Conservation (phyloP, 352 stramenopile genomes). For the Aphanomyces stellatus region DNA sequence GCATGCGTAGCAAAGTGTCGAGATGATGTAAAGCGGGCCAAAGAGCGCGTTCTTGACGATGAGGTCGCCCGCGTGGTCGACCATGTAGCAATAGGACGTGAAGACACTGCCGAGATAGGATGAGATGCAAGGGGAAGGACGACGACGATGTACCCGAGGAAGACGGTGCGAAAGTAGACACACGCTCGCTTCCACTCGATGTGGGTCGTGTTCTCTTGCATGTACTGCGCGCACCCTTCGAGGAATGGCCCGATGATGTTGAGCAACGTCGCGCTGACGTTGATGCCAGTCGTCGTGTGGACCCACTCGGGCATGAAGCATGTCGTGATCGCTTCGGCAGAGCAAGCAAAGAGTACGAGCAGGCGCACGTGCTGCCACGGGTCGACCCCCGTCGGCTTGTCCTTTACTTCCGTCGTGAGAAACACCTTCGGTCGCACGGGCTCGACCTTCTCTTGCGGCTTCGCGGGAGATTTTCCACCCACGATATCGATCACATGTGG, state of each 20-base stretch:
- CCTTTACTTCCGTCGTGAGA: constrained; percentile 5
- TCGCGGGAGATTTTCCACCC: neutral
- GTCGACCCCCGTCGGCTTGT: neutral
- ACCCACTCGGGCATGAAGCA: constrained; percentile 58
- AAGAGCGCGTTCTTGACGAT: constrained; percentile 29
- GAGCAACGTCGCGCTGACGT: constrained; percentile 55
- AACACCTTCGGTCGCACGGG: constrained; percentile 4
- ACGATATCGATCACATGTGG: neutral
- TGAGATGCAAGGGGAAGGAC: neutral
- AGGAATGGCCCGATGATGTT: constrained; percentile 71
- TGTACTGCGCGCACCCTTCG: constrained; percentile 29
- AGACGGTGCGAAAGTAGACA: constrained; percentile 12
- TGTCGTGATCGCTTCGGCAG: constrained; percentile 71
- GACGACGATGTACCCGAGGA: constrained; percentile 8
- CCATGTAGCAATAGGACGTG: constrained; percentile 85
- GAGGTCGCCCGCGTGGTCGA: constrained; percentile 71
- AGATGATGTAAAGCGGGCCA: constrained; percentile 54
- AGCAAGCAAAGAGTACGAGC: constrained; percentile 40
- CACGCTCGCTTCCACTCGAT: constrained; percentile 10
- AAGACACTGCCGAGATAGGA: constrained; percentile 43
- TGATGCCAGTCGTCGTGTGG: constrained; percentile 24
- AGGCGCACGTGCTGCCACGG: neutral
- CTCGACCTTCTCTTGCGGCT: neutral
- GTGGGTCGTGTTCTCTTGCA: neutral
- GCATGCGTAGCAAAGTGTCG: constrained; percentile 42